These are phyloP conservation scores for Jaltomata sinuosa DNA, from an alignment of 257 asterid genomes.

Conservation along the genomic window DNA sequence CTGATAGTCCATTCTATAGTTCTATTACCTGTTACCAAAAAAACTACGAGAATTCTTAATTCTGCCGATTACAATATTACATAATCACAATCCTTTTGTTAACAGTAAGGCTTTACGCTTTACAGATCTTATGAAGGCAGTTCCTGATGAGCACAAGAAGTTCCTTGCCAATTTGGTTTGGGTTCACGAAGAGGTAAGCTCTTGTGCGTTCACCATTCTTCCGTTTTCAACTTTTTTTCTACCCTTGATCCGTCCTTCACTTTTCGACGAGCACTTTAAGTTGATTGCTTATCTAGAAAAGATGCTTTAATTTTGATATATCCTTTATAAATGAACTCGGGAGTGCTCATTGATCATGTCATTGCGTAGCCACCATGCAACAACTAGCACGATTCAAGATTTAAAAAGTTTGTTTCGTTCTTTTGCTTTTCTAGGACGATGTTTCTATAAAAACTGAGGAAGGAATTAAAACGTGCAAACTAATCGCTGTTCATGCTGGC, in stretches of 20 bases:
- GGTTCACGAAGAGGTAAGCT: constrained; percentile 81
- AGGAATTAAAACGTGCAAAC: constrained; percentile 51
- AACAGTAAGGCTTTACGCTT: neutral
- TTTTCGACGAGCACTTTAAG: neutral
- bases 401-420: neutral
- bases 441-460: constrained; percentile 58
- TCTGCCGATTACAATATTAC: neutral
- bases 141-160: constrained; percentile 77
- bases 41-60: neutral
- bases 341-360: neutral
- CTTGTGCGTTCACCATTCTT: neutral
- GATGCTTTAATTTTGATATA: neutral
- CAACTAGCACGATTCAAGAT: neutral
- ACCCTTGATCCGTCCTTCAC: neutral
- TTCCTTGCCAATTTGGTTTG: constrained; percentile 85
- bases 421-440: constrained; percentile 36
- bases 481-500: constrained; percentile 90
- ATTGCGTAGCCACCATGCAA: neutral
- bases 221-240: neutral
- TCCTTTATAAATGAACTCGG: neutral
- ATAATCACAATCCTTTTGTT: neutral
- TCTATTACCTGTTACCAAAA: neutral
- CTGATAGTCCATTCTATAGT: neutral
- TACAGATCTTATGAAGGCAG: constrained; percentile 67
- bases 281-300: neutral